Conservation (phyloP, 1,139 yeast genomes). For the Komagataea norvegica region DNA sequence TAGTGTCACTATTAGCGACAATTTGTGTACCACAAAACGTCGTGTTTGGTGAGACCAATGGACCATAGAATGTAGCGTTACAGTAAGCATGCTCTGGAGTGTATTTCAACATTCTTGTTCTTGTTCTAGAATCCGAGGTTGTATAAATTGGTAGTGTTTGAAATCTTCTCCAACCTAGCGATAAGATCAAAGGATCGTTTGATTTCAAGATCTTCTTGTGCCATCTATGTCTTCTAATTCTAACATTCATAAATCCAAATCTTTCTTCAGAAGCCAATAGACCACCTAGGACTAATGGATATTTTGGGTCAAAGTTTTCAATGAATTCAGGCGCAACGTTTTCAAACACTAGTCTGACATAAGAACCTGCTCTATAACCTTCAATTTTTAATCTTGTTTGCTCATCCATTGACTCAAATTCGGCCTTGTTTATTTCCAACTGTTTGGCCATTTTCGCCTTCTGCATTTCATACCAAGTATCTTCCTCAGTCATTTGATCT, state of each 20-base stretch:
- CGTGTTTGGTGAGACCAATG: constrained; percentile 94
- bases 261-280: constrained; percentile 84
- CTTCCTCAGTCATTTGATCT: constrained; percentile 69
- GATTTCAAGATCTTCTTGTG: constrained; percentile 93
- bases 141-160: constrained; percentile 95
- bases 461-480: constrained; percentile 96
- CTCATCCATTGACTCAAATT: constrained; percentile 66
- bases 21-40: constrained; percentile 94
- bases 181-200: constrained; percentile 89
- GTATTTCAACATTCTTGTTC: constrained; percentile 96
- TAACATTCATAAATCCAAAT: constrained; percentile 87
- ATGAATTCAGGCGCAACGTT: constrained; percentile 86
- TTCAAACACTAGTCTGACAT: constrained; percentile 84
- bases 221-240: constrained; percentile 98
- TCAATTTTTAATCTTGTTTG: constrained; percentile 77
- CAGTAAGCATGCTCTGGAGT: constrained; percentile 99
- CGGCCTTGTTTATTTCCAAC: constrained; percentile 84
- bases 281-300: constrained; percentile 88
- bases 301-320: constrained; percentile 78
- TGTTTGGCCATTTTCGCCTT: constrained; percentile 97
- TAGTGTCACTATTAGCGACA: constrained; percentile 76
- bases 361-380: constrained; percentile 91
- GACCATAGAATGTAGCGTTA: constrained; percentile 95
- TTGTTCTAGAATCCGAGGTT: constrained; percentile 93
- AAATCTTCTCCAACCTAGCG: constrained; percentile 97